Evolutionary conservation across 257 asterid genomes (phyloP).

Genomic region (Solanum virginianum): DNA sequence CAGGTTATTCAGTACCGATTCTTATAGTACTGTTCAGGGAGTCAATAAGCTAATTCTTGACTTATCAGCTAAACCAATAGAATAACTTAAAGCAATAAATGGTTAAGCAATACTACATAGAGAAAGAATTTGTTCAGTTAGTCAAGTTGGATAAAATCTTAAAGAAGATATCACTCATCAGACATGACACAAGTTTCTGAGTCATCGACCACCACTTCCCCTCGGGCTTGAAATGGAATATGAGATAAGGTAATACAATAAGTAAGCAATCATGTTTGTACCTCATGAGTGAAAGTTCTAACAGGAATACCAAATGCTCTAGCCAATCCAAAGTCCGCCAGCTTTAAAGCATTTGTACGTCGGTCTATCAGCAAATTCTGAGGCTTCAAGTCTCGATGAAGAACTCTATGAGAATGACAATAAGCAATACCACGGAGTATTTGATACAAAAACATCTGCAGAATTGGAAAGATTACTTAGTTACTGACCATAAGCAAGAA

Average conservation of each 20-base stretch:
- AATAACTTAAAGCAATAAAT: not conserved
- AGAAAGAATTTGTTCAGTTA: not conserved
- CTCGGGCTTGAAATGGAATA: not conserved
- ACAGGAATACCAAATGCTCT: conserved; percentile 97
- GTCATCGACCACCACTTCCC: not conserved
- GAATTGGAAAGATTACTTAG: conserved; percentile 1
- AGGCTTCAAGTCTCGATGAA: conserved; percentile 92
- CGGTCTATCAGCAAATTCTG: conserved; percentile 90
- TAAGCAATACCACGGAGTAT: conserved; percentile 87
- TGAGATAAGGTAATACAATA: not conserved
- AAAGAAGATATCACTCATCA: not conserved
- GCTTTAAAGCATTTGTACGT: conserved; percentile 77
- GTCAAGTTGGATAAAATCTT: not conserved
- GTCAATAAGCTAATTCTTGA: not conserved
- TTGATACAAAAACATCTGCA: conserved; percentile 75
- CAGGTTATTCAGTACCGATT: not conserved
- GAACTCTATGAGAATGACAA: conserved; percentile 93
- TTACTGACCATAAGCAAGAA: conserved; percentile 7
- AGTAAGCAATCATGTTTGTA: not conserved
- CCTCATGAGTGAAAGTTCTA: conserved; percentile 94
- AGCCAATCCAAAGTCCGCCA: conserved; percentile 96
- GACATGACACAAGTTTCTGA: not conserved
- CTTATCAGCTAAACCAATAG: not conserved
- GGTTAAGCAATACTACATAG: not conserved
- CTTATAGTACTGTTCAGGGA: not conserved